Conservation (phyloP, 2,329 filamentous ascomycete species). For the Aspergillus carbonarius region DNA sequence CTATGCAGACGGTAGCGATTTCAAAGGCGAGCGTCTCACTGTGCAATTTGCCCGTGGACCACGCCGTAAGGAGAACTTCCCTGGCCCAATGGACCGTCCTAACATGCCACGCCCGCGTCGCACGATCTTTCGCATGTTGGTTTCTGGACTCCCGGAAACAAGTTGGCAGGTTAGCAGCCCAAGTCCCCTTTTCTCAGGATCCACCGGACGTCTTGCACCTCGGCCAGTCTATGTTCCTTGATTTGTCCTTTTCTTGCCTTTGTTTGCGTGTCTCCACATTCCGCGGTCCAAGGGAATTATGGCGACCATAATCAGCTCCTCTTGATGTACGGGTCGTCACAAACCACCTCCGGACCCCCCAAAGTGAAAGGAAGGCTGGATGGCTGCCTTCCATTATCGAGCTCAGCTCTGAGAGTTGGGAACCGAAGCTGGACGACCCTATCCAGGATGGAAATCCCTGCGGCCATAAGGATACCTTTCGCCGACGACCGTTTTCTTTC, state of each 20-base stretch:
- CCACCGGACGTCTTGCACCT: conserved; percentile 20
- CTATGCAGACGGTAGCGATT: conserved; percentile 82
- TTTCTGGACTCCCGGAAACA: conserved; percentile 97
- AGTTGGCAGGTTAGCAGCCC: conserved; percentile 97
- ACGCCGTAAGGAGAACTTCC: conserved; percentile 65
- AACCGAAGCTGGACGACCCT: conserved; percentile 2
- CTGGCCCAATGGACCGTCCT: conserved; percentile 62
- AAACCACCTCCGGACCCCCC: background rate
- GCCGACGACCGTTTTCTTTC: background rate
- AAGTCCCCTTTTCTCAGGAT: conserved; percentile 33
- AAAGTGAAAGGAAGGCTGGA: background rate
- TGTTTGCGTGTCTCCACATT: background rate
- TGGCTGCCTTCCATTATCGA: background rate
- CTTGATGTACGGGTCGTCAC: background rate
- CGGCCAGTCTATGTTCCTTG: conserved; percentile 21
- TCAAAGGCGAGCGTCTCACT: conserved; percentile 96
- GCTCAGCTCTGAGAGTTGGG: conserved; percentile 1
- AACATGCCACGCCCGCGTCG: conserved; percentile 77
- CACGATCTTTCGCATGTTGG: conserved; percentile 95
- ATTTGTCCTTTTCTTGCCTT: conserved; percentile 1
- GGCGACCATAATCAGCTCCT: background rate
- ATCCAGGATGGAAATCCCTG: conserved; percentile 8
- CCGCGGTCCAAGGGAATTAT: background rate
- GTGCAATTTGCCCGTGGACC: conserved; percentile 97
- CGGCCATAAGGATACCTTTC: conserved; percentile 20